Percentiles rank a stretch among this genome's conserved stretches.
Conservation (phyloP, 805 yeast genomes). For the Saccharomycopsis guyanensis region DNA sequence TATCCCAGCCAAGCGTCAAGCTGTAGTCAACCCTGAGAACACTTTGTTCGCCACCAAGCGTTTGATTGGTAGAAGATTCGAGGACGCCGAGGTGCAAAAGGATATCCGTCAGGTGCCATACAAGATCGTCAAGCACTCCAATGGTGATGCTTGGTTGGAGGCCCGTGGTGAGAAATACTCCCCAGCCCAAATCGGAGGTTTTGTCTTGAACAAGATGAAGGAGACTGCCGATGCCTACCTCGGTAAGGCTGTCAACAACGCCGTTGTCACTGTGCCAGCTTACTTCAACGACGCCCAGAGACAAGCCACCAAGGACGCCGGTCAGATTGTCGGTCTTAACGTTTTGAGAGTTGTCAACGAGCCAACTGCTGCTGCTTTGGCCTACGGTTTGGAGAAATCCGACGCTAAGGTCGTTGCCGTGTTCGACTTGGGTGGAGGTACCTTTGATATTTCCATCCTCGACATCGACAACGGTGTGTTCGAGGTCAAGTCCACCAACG, state of each 20-base stretch:
- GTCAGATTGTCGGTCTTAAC: constrained; percentile 92
- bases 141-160: constrained; percentile 96
- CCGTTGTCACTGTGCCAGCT: constrained; percentile 88
- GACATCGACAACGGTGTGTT: constrained; percentile 97
- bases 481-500: constrained; percentile 96
- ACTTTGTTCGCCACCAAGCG: constrained; percentile 93
- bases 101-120: constrained; percentile 84
- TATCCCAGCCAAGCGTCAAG: constrained; percentile 93
- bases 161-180: constrained; percentile 84
- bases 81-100: constrained; percentile 84
- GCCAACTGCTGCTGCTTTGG: constrained; percentile 92
- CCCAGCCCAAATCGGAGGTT: constrained; percentile 94
- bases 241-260: constrained; percentile 81
- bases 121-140: constrained; percentile 80
- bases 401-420: constrained; percentile 84
- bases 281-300: constrained; percentile 88
- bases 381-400: constrained; percentile 84
- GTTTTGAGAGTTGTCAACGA: constrained; percentile 85
- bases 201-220: constrained; percentile 92
- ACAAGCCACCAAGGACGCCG: constrained; percentile 95
- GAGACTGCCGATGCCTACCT: constrained; percentile 93
- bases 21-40: constrained; percentile 89
- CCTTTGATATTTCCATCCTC: constrained; percentile 92
- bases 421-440: constrained; percentile 98
- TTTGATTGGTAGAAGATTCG: constrained; percentile 87